These are phyloP conservation scores for Solanum hybrid DNA, from an alignment of 305 asterid species.

Conservation along the genomic window DNA sequence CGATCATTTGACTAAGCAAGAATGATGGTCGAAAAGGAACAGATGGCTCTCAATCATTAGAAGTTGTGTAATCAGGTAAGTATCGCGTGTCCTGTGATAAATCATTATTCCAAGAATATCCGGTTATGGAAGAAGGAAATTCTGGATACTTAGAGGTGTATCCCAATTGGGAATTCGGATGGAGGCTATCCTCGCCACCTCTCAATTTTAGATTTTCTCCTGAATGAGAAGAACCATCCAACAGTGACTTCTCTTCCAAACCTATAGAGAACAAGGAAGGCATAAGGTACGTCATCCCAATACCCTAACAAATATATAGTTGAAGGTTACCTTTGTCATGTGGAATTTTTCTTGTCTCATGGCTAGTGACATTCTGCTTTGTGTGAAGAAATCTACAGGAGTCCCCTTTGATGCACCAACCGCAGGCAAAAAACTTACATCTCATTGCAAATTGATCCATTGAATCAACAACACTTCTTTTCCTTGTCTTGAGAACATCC, in stretches of 20 bases:
- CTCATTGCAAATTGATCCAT: slow-evolving; percentile 29
- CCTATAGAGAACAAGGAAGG: slow-evolving; percentile 5
- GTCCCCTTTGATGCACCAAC: slow-evolving; percentile 85
- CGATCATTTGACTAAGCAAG: slow-evolving; percentile 37
- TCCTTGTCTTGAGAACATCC: slow-evolving; percentile 32
- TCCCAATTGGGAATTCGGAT: background rate
- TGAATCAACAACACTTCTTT: slow-evolving; percentile 36
- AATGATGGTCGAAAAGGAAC: slow-evolving; percentile 63
- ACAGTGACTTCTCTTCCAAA: slow-evolving; percentile 7
- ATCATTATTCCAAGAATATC: slow-evolving; percentile 13
- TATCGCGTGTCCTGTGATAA: slow-evolving; percentile 12
- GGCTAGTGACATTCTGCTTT: slow-evolving; percentile 16
- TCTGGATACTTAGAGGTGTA: slow-evolving; percentile 32
- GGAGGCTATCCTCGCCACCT: slow-evolving; percentile 16
- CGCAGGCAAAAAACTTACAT: slow-evolving; percentile 64
- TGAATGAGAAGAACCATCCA: slow-evolving; percentile 17
- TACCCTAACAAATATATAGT: slow-evolving; percentile 6
- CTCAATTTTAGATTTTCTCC: slow-evolving; percentile 28
- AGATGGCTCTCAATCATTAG: slow-evolving; percentile 69
- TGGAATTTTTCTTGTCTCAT: slow-evolving; percentile 22
- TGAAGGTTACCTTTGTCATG: slow-evolving; percentile 43
- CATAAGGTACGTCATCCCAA: background rate
- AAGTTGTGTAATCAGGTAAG: slow-evolving; percentile 17
- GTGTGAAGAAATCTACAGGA: slow-evolving; percentile 79
- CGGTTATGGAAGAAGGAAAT: slow-evolving; percentile 30